Base-by-base conservation (phyloP, 306 rosid species). In the Cicer arietinum region DNA sequence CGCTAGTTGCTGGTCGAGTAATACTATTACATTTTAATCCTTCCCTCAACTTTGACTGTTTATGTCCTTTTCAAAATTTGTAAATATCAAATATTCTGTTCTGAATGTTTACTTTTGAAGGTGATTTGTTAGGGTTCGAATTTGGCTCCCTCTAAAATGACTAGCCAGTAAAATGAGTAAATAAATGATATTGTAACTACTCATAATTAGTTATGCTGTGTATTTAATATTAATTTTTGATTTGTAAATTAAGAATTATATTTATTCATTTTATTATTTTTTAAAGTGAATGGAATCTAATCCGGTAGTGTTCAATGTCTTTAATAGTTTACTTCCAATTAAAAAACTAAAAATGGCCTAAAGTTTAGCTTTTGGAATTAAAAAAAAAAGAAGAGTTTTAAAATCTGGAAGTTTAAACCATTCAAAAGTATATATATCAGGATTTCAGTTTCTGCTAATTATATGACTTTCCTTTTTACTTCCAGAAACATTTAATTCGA, bases 11-110 rank as follows among this genome's bases (percentile, higher is more conserved):
- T 58, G 42, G 16, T 58, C 14, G 42, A 41, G 40, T 58, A 58
- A 58, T 58, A 58, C 13, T 25, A 58, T 12, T 58, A 58, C 13
- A 41, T 50, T 74, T 73, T 30, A 30, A 35, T 8, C 48, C 30
- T 25, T 45, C 59, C 18, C 46, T 51, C 7, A 14, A n/a, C 20
- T 51, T 51, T 3, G 18, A 14, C 57, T 51, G 9, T 14, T 14
- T 51, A 51, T 14, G 22, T 1, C 18, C 4, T 7, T n/a, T 50
- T 50, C 56, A 50, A 50, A 50, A n/a, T 50, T 8, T 50, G 37
- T 30, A 30, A 30, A 30, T 30, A 30, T 30, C 3, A 50, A 50
- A 14, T 48, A 12, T 0, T 0, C 13, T 50, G 8, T 50, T n/a
- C 17, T 50, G 18, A 50, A 50, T 50, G 11, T 10, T 45, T 48